phyloP scores from a whole-genome alignment of 768 basidiomycete species.

The Saitozyma sp. region DNA sequence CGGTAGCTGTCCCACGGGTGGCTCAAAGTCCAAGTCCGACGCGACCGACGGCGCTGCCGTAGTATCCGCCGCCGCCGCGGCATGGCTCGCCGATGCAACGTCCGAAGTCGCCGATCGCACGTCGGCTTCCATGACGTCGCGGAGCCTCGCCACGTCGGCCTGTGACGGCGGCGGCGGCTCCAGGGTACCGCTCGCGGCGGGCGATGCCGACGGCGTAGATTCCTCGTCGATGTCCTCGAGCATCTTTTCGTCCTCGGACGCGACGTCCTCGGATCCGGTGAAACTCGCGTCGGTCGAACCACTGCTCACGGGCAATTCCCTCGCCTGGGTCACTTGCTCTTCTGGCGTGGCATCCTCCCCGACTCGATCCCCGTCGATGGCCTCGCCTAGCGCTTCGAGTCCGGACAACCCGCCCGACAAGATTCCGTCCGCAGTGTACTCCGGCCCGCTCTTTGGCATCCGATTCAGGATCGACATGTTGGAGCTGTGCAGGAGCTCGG shows the following conservation, averaged over 20 bases:
- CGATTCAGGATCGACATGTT: slow-evolving; percentile 97
- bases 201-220: slow-evolving; percentile 28
- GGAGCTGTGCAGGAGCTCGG: slow-evolving; percentile 94
- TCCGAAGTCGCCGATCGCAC: slow-evolving; percentile 28
- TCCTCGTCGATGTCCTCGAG: slow-evolving; percentile 35
- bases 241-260: slow-evolving; percentile 31
- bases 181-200: slow-evolving; percentile 5
- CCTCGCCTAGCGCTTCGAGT: slow-evolving; percentile 81
- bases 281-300: slow-evolving; percentile 47
- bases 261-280: slow-evolving; percentile 33
- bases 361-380: slow-evolving; percentile 71
- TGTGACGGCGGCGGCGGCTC: slow-evolving; percentile 42
- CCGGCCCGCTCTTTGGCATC: slow-evolving; percentile 62
- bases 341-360: slow-evolving; percentile 60
- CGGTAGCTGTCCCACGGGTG: slow-evolving; percentile 14
- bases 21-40: slow-evolving; percentile 14
- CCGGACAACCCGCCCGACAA: slow-evolving; percentile 82
- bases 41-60: slow-evolving; percentile 32
- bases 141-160: slow-evolving; percentile 33
- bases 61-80: slow-evolving; percentile 34
- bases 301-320: slow-evolving; percentile 53
- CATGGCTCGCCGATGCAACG: slow-evolving; percentile 31
- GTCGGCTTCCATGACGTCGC: slow-evolving; percentile 40
- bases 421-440: slow-evolving; percentile 80
- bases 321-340: slow-evolving; percentile 67